These are phyloP conservation scores for Pilasporangium apinafurcum DNA, from an alignment of 352 stramenopile genomes.

Conservation along the genomic window DNA sequence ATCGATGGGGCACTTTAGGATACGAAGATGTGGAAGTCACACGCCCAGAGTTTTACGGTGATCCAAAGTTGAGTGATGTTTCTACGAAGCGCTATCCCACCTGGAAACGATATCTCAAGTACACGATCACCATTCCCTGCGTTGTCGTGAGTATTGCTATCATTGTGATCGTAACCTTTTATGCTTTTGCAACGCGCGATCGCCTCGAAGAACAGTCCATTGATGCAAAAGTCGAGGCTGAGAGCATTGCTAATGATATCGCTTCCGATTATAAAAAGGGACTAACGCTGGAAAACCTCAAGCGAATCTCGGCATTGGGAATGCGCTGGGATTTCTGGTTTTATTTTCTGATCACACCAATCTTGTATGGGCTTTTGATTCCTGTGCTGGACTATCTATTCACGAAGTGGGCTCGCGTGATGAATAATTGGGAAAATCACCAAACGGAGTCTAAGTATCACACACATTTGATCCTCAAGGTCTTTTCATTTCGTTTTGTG, in stretches of 20 bases:
- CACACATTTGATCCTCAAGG: constrained; percentile 96
- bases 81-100: constrained; percentile 43
- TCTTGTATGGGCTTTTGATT: constrained; percentile 84
- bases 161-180: constrained; percentile 51
- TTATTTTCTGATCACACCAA: constrained; percentile 78
- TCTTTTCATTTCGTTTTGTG: constrained; percentile 97
- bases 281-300: constrained; percentile 57
- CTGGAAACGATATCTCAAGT: constrained; percentile 78
- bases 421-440: constrained; percentile 96
- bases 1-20: constrained; percentile 86
- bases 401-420: constrained; percentile 71
- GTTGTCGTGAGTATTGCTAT: constrained; percentile 50
- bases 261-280: constrained; percentile 22
- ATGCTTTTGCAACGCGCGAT: constrained; percentile 76
- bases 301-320: constrained; percentile 45
- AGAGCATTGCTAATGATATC: constrained; percentile 44
- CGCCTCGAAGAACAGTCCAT: constrained; percentile 53
- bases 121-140: constrained; percentile 55
- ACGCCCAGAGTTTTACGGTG: constrained; percentile 77
- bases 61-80: constrained; percentile 21
- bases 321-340: constrained; percentile 79
- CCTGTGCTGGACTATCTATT: constrained; percentile 76
- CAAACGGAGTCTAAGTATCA: constrained; percentile 76
- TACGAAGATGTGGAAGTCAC: constrained; percentile 85
- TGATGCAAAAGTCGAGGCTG: constrained; percentile 28